These are phyloP conservation scores for Tetrahymena elliotti DNA, from an alignment of 73 alveolate species.

Conservation along the genomic window DNA sequence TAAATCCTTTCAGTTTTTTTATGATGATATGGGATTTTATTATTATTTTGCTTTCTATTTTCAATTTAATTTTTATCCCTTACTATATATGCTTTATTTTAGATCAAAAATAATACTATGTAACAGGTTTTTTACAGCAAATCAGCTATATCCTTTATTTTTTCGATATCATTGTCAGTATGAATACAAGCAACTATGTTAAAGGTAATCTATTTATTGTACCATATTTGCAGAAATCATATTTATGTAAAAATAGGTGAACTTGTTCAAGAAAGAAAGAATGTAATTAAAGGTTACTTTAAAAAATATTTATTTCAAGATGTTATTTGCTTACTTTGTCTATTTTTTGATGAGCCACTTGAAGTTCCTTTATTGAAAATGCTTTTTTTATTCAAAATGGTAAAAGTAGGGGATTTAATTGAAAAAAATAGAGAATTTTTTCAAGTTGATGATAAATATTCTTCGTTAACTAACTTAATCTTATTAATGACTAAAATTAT, in stretches of 20 bases:
- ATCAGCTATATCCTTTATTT: not conserved
- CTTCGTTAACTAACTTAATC: not conserved
- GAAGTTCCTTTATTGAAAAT: not conserved
- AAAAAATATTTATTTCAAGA: not conserved
- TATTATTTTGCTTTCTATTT: not conserved
- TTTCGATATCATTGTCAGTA: not conserved
- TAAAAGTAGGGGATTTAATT: not conserved
- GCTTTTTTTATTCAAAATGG: not conserved
- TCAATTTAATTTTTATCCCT: not conserved
- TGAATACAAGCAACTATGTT: not conserved
- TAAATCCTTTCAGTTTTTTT: not conserved
- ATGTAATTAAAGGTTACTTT: not conserved
- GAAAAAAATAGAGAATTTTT: not conserved
- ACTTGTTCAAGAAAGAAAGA: not conserved
- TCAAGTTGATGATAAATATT: not conserved
- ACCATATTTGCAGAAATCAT: not conserved
- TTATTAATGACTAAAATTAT: not conserved
- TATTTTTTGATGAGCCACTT: not conserved
- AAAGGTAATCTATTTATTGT: not conserved
- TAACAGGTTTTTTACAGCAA: not conserved
- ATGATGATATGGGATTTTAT: not conserved
- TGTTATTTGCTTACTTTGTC: not conserved
- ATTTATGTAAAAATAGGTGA: not conserved
- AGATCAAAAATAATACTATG: not conserved
- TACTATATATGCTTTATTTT: not conserved